Conservation (phyloP, 2,329 filamentous ascomycete genomes). For the Blastomyces emzantsi region DNA sequence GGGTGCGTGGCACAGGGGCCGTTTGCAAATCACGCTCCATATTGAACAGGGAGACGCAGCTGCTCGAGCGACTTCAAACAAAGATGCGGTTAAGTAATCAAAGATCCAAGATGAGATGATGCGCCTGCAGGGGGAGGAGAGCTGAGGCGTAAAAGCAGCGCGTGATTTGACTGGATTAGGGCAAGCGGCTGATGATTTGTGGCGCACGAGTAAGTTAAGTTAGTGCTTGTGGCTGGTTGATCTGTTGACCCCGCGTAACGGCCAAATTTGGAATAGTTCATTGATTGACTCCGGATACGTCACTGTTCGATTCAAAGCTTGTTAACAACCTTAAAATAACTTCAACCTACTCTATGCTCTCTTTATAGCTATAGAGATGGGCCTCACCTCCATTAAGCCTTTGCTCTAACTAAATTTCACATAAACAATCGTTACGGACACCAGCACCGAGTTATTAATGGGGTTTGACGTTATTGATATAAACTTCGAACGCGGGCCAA, state of each 20-base stretch:
- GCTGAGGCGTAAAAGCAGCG: slow-evolving; percentile 1
- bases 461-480: no score
- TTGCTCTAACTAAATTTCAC: no score
- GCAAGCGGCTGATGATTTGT: neutral
- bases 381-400: no score
- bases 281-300: no score
- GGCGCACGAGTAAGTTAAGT: neutral
- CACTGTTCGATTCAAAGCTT: neutral
- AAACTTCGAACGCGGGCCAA: no score
- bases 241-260: no score
- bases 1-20: neutral
- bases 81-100: neutral
- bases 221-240: no score
- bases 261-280: neutral
- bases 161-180: neutral
- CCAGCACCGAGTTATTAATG: no score
- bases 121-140: no score
- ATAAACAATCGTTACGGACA: no score
- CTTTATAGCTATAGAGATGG: no score
- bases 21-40: neutral
- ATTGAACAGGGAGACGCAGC: neutral
- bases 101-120: neutral
- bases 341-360: neutral
- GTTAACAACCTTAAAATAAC: neutral
- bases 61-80: neutral